Evolutionary conservation across 2,329 filamentous ascomycete species (phyloP).

Genomic region (Alternaria brassicicola): DNA sequence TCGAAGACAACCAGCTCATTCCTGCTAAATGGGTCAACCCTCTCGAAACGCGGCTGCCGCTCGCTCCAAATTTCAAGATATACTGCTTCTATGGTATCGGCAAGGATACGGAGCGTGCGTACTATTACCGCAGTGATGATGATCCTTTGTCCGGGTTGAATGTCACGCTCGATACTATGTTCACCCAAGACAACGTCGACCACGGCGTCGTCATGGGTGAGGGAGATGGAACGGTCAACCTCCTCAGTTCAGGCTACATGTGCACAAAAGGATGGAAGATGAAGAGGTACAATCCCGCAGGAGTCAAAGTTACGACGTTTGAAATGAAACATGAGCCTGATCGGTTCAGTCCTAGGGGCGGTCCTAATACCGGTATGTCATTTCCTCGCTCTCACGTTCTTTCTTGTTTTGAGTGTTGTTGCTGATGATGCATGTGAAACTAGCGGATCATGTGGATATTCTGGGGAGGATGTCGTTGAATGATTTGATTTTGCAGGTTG

Average conservation of each 20-base stretch:
- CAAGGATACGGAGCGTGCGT: slow-evolving; percentile 89
- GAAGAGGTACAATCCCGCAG: slow-evolving; percentile 89
- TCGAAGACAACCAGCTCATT: slow-evolving; percentile 67
- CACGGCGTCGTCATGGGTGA: slow-evolving; percentile 95
- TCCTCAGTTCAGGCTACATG: slow-evolving; percentile 96
- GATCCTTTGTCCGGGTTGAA: slow-evolving; percentile 71
- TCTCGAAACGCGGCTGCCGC: slow-evolving; percentile 82
- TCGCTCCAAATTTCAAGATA: slow-evolving; percentile 88
- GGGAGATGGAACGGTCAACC: slow-evolving; percentile 92
- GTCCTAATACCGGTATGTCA: slow-evolving; percentile 64
- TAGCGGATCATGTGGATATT: slow-evolving; percentile 94
- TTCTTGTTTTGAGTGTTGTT: neutral
- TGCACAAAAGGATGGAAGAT: slow-evolving; percentile 94
- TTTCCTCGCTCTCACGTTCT: neutral
- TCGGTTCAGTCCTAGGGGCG: slow-evolving; percentile 80
- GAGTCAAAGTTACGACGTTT: slow-evolving; percentile 78
- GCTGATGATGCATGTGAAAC: slow-evolving; percentile 8
- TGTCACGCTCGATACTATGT: slow-evolving; percentile 60
- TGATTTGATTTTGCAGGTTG: slow-evolving; percentile 85
- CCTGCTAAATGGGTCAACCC: slow-evolving; percentile 90
- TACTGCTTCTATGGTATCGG: slow-evolving; percentile 98
- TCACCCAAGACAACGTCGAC: slow-evolving; percentile 63
- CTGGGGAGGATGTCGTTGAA: slow-evolving; percentile 87
- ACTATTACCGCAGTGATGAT: slow-evolving; percentile 82
- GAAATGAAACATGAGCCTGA: slow-evolving; percentile 99